phyloP scores from a whole-genome alignment of 2,329 filamentous ascomycete genomes.

The Nannizziopsis arthrosporioides region DNA sequence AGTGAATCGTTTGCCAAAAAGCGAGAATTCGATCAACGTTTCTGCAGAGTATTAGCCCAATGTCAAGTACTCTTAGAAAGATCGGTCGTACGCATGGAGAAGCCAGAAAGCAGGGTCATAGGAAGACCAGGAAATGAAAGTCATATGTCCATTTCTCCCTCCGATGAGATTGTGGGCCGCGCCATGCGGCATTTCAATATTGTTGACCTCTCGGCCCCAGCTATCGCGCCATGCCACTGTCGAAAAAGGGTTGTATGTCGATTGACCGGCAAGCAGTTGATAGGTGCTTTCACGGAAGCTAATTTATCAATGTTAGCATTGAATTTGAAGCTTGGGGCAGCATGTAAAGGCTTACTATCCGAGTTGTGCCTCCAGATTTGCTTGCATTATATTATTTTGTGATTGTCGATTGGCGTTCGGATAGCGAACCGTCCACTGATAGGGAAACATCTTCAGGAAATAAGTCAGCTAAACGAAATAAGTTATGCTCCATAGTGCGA shows the following conservation, averaged over 20 bases:
- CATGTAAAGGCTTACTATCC: constrained; percentile 15
- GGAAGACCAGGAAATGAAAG: constrained; percentile 57
- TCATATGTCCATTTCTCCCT: constrained; percentile 53
- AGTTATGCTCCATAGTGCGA: background rate
- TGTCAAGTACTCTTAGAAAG: background rate
- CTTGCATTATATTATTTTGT: constrained; percentile 14
- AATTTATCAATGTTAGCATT: constrained; percentile 1
- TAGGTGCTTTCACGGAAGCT: constrained; percentile 20
- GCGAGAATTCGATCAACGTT: constrained; percentile 66
- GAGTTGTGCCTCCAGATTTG: constrained; percentile 16
- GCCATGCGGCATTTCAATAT: constrained; percentile 39
- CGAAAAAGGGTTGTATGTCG: constrained; percentile 22
- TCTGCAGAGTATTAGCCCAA: constrained; percentile 19
- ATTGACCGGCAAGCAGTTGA: constrained; percentile 20
- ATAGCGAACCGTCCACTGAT: constrained; percentile 15
- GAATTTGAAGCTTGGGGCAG: background rate
- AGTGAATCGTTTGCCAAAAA: constrained; percentile 66
- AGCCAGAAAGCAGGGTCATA: constrained; percentile 74
- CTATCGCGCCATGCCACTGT: constrained; percentile 15
- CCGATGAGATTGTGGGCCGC: constrained; percentile 44
- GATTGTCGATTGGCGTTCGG: constrained; percentile 15
- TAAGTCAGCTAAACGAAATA: background rate
- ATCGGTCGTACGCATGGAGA: constrained; percentile 46
- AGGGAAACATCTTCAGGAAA: constrained; percentile 12
- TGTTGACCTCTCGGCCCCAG: constrained; percentile 16